phyloP scores from a whole-genome alignment of 768 basidiomycete genomes.

The Lentinula raphanica region DNA sequence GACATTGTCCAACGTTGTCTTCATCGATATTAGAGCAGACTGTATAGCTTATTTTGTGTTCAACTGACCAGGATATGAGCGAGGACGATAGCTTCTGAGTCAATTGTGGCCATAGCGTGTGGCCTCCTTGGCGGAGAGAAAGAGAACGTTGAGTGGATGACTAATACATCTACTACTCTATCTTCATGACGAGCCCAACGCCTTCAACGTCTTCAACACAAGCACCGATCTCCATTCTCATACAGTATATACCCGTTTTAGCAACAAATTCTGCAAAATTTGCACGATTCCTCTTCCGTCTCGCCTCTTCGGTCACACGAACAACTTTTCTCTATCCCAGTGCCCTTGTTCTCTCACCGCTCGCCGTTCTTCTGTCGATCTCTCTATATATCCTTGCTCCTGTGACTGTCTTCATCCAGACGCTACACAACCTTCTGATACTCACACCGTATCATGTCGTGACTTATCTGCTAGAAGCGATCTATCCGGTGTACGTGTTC shows the following conservation, averaged over 20 bases:
- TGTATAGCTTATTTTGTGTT: too few species aligned
- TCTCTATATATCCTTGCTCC: constrained; percentile 45
- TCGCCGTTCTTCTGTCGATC: constrained; percentile 23
- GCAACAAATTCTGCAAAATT: background rate
- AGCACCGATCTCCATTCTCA: background rate
- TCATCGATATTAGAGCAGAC: too few species aligned
- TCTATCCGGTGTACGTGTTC: constrained; percentile 55
- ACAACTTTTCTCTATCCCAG: background rate
- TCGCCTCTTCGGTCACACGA: background rate
- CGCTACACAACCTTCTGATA: constrained; percentile 37
- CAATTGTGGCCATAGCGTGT: too few species aligned
- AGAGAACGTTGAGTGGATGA: too few species aligned
- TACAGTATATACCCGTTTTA: background rate
- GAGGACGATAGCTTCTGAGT: too few species aligned
- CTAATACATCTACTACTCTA: too few species aligned
- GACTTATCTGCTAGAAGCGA: constrained; percentile 32
- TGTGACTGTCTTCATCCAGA: constrained; percentile 33
- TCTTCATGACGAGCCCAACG: background rate
- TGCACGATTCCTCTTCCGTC: background rate
- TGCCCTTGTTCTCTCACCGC: background rate
- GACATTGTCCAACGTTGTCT: too few species aligned
- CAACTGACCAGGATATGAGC: too few species aligned
- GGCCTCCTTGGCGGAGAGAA: too few species aligned
- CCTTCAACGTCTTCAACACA: background rate
- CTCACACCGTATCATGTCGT: constrained; percentile 38